Evolutionary conservation across 2,329 filamentous ascomycete species (phyloP).

Genomic region (Nothophoma quercina): DNA sequence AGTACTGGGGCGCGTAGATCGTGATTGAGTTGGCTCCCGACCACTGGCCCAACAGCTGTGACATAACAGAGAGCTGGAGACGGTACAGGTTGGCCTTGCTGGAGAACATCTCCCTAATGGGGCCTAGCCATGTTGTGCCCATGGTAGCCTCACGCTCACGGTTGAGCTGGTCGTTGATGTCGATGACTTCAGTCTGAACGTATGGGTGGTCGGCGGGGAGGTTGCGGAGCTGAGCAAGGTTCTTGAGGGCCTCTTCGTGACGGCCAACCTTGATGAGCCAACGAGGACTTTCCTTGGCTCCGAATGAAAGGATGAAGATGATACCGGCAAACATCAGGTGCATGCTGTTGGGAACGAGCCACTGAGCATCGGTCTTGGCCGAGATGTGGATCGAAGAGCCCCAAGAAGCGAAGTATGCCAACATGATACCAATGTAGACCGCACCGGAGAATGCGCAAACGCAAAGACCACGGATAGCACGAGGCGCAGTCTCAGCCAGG

Average conservation of each 20-base stretch:
- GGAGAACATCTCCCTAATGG: conserved; percentile 73
- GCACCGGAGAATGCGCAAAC: conserved; percentile 74
- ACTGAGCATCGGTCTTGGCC: conserved; percentile 51
- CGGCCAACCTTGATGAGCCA: conserved; percentile 72
- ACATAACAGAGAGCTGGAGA: conserved; percentile 71
- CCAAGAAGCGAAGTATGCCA: conserved; percentile 76
- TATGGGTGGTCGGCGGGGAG: conserved; percentile 68
- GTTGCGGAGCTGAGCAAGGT: conserved; percentile 66
- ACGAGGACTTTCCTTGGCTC: conserved; percentile 74
- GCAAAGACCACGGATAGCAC: conserved; percentile 74
- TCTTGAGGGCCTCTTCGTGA: conserved; percentile 64
- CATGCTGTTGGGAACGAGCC: conserved; percentile 74
- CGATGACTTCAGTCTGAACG: conserved; percentile 66
- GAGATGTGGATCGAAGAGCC: conserved; percentile 62
- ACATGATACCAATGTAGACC: conserved; percentile 77
- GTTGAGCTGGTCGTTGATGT: conserved; percentile 71
- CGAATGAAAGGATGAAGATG: conserved; percentile 73
- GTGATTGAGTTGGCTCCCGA: conserved; percentile 77
- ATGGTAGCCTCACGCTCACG: conserved; percentile 75
- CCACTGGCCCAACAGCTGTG: conserved; percentile 78
- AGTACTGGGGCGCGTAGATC: conserved; percentile 77
- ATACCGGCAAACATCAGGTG: conserved; percentile 80
- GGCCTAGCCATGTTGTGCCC: conserved; percentile 69
- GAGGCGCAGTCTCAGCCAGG: conserved; percentile 75
- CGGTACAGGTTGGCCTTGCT: conserved; percentile 75